These are phyloP conservation scores for Penicillium sp. DNA, from an alignment of 2,329 filamentous ascomycete genomes.

Conservation along the genomic window DNA sequence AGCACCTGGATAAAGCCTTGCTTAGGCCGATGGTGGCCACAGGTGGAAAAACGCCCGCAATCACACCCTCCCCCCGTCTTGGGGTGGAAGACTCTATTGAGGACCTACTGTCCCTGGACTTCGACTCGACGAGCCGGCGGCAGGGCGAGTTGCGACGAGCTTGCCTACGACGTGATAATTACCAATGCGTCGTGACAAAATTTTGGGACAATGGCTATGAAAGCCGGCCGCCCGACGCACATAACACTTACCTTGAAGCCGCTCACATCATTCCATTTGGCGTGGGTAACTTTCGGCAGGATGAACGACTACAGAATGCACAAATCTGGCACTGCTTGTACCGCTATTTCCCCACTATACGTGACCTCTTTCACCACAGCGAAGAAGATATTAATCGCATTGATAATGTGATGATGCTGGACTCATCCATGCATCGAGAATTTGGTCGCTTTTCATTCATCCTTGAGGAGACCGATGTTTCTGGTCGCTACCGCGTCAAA, in stretches of 20 bases:
- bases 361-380: no score
- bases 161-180: background rate
- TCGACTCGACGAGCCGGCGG: no score
- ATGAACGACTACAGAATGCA: conserved; percentile 3
- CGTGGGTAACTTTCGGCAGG: background rate
- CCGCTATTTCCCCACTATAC: conserved; percentile 6
- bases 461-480: background rate
- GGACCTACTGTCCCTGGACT: no score
- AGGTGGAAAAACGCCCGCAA: no score
- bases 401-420: background rate
- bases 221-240: background rate
- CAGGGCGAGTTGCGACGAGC: no score
- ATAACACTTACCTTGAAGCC: background rate
- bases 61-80: no score
- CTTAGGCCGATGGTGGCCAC: no score
- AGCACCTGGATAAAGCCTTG: no score
- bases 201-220: background rate
- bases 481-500: no score
- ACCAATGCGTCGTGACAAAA: background rate
- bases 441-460: conserved; percentile 1
- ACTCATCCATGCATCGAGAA: background rate
- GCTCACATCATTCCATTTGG: background rate
- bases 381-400: background rate
- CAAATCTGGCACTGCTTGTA: background rate
- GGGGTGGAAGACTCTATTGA: background rate